Percentiles rank a stretch among this genome's conserved stretches.
Evolutionary conservation across 441 rosid genomes (phyloP).

Genomic region (Syzygium syzygioides): DNA sequence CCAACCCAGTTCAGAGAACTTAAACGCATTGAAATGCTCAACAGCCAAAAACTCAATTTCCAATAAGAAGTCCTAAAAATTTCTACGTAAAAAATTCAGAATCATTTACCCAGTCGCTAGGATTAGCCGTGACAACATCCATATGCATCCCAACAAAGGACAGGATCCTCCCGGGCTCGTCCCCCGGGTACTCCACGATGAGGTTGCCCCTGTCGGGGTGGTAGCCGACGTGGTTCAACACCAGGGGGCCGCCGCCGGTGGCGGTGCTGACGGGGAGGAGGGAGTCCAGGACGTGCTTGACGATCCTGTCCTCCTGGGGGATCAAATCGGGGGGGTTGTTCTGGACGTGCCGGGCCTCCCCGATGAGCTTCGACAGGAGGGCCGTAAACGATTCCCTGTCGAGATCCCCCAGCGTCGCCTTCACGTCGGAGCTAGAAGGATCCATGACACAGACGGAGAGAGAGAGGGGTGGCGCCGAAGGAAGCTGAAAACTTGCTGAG

Average conservation of each 20-base stretch:
- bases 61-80: neutral
- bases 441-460: neutral
- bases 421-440: constrained; percentile 12
- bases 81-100: neutral
- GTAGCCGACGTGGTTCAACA: constrained; percentile 65
- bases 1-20: neutral
- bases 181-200: constrained; percentile 92
- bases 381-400: constrained; percentile 55
- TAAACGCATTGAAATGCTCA: neutral
- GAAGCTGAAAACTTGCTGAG: neutral
- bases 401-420: constrained; percentile 50
- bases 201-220: constrained; percentile 75
- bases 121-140: constrained; percentile 98
- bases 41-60: neutral
- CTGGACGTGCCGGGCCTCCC: constrained; percentile 71
- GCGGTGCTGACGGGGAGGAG: constrained; percentile 79
- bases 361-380: constrained; percentile 68
- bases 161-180: constrained; percentile 67
- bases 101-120: constrained; percentile 69
- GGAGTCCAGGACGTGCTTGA: constrained; percentile 58
- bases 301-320: constrained; percentile 82
- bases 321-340: constrained; percentile 95
- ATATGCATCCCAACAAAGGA: constrained; percentile 99
- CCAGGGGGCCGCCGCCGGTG: constrained; percentile 77
- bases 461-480: neutral